Percentiles rank a stretch among this genome's conserved stretches.
Conservation (phyloP, 441 rosid species). For the Bruguiera hainesii region DNA sequence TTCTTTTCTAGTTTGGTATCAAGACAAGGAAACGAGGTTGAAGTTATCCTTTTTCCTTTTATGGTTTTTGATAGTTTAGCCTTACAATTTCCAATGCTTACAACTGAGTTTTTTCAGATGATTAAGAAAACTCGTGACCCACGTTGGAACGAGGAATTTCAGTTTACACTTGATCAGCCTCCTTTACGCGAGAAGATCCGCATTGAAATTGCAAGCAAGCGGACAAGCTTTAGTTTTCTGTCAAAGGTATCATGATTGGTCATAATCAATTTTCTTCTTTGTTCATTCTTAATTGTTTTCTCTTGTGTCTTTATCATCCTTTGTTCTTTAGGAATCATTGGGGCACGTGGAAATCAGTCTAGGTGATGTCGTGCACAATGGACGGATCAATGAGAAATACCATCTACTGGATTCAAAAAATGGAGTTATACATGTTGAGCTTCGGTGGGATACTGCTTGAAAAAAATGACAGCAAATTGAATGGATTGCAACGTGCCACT, state of each 20-base stretch:
- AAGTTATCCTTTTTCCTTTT: too few relatives aligned
- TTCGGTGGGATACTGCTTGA: slow-evolving; percentile 60
- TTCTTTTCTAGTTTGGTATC: not conserved
- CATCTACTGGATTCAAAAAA: slow-evolving; percentile 69
- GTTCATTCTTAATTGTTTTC: not conserved
- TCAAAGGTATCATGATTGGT: slow-evolving; percentile 47
- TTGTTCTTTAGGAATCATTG: slow-evolving; percentile 44
- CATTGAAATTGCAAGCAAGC: slow-evolving; percentile 72
- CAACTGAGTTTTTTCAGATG: slow-evolving; percentile 36
- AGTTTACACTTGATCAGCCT: slow-evolving; percentile 77
- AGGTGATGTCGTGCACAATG: slow-evolving; percentile 60
- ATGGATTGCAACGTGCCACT: too few relatives aligned
- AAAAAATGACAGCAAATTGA: not conserved
- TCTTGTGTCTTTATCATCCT: too few relatives aligned
- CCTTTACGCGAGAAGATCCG: slow-evolving; percentile 76
- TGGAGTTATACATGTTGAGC: slow-evolving; percentile 65
- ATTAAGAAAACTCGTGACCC: slow-evolving; percentile 71
- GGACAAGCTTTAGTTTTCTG: slow-evolving; percentile 57
- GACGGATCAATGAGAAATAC: slow-evolving; percentile 68
- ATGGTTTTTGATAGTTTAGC: too few relatives aligned
- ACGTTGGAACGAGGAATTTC: slow-evolving; percentile 82
- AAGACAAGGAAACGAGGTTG: not conserved
- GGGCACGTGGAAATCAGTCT: slow-evolving; percentile 70
- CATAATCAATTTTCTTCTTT: not conserved
- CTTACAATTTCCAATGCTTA: not conserved